Base-by-base conservation (phyloP, 805 yeast genomes). In the Candida xyloterini region DNA sequence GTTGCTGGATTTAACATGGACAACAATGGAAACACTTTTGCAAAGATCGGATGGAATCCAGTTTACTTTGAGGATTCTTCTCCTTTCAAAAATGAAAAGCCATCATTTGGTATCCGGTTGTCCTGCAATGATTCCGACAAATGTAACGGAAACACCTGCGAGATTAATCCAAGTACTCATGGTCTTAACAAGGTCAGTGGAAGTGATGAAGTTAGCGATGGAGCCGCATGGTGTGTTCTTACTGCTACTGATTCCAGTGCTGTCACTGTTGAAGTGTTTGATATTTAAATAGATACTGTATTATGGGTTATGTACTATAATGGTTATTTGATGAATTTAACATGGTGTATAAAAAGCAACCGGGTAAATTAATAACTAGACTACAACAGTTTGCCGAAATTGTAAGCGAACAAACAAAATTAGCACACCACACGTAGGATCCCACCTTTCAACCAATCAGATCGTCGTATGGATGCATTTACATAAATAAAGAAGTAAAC, bases 11-110 rank as follows among this genome's bases (percentile, higher is more conserved):
- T 90, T 45, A 88, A 88, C 68, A 77, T 77, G 71, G 95, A 86
- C 60, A 63, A 61, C 46, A 64, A 56, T 43, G 82, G 86, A 23
- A 75, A 76, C 59, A 88, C 96, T 3, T 88, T 51, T 59, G 86
- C 85, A 49, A 89, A 86, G 65, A 76, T 88, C 59, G 95, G 91
- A 32, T 87, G 95, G 95, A 88, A 88, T 63, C 96, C 96, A 11
- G 74, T 83, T 41, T 85, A 86, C 62, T 61, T 84, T 52, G 91
- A 83, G 48, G 70, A 69, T 35, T 50, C 66, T 1, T 60, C 70
- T 20, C 76, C 82, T 7, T 84, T 80, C 67, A 67, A 69, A 47
- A 62, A 70, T 52, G 63, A 63, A 3, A 67, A 63, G 47, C 95
- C 95, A 31, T 58, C 57, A 22, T 86, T 78, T 51, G 96, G 96